Base-by-base conservation (phyloP, 257 asterid genomes). In the Marsdenia floribunda region DNA sequence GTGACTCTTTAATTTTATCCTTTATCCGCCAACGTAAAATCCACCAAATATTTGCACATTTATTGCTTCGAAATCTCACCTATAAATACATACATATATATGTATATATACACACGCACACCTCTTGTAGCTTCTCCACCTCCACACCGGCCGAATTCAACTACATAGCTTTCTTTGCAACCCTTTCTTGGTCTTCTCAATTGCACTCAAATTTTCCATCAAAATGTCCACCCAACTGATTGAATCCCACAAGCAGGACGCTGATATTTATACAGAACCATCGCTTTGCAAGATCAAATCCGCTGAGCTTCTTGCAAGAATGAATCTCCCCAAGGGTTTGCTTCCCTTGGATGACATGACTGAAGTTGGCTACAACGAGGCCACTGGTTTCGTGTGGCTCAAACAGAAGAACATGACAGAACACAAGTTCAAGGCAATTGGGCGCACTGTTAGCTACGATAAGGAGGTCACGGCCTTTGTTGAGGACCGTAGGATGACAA, bases 371-470 rank as follows among this genome's bases (percentile, higher is more conserved):
- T 38, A 87, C 83, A 85, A 88, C 83, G 85, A 77, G 24, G 80
- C 73, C 7, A 73, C 93, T 0, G 93, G 96, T 0, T 92, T 92
- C 82, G 86, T 88, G 13, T 88, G 96, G 97, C 68, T 90, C 81
- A 87, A 79, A 86, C 92, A 90, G 84, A 88, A 78, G 79, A 79
- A 87, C 79, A 80, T 79, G 74, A 87, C 72, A 44, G 83, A 89
- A 44, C 93, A 86, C 55, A 75, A 76, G 3, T 85, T 92, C 85
- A 74, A 77, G 22, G 74, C 81, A 18, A 92, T 92, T 68, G 71
- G 85, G 3, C 83, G 82, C 1, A 86, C 78, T 76, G 96, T 88
- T 1, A 81, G 87, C 82, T 88, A 88, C 83, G 96, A 92, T 59
- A 80, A 84, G 9, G 90, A 79, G 75, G 91, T 92, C 63, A 86